Percentiles rank a stretch among this genome's conserved stretches.
phyloP scores from a whole-genome alignment of 768 basidiomycete species.

The Calocybe cyanea region DNA sequence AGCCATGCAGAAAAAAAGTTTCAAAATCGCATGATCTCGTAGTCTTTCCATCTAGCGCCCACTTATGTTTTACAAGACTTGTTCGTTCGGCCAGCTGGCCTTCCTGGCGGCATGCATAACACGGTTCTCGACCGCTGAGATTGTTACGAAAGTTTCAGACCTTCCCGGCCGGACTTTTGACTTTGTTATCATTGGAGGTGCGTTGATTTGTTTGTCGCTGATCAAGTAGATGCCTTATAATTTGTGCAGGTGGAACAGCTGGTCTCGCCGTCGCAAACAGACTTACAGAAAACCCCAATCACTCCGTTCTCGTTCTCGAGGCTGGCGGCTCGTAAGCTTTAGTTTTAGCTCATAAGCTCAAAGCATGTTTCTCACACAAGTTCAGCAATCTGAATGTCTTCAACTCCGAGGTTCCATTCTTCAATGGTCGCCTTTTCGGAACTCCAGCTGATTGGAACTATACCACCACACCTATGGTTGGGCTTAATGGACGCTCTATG shows the following conservation, averaged over 20 bases:
- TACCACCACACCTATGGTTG: slow-evolving; percentile 13
- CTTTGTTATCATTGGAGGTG: slow-evolving; percentile 24
- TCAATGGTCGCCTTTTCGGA: slow-evolving; percentile 13
- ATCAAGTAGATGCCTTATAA: neutral
- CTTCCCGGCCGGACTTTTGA: slow-evolving; percentile 15
- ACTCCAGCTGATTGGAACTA: slow-evolving; percentile 19
- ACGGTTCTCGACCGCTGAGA: neutral
- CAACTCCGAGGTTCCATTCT: slow-evolving; percentile 18
- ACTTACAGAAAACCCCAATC: slow-evolving; percentile 14
- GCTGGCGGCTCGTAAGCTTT: slow-evolving; percentile 18
- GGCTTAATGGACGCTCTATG: slow-evolving; percentile 12
- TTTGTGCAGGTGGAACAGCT: slow-evolving; percentile 17
- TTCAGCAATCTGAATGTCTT: slow-evolving; percentile 11
- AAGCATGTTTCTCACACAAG: neutral
- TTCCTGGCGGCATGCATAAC: neutral
- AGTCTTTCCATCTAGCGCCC: neutral
- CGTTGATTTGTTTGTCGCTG: neutral
- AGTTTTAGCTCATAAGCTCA: neutral
- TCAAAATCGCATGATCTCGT: neutral
- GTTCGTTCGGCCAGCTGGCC: neutral
- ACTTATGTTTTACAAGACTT: neutral
- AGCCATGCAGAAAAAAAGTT: neutral
- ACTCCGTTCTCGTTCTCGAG: slow-evolving; percentile 18
- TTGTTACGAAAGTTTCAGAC: slow-evolving; percentile 9
- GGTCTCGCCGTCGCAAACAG: slow-evolving; percentile 20